Base-by-base conservation (phyloP, 1,284 basidiomycete genomes). In the Trichosporon sp. region DNA sequence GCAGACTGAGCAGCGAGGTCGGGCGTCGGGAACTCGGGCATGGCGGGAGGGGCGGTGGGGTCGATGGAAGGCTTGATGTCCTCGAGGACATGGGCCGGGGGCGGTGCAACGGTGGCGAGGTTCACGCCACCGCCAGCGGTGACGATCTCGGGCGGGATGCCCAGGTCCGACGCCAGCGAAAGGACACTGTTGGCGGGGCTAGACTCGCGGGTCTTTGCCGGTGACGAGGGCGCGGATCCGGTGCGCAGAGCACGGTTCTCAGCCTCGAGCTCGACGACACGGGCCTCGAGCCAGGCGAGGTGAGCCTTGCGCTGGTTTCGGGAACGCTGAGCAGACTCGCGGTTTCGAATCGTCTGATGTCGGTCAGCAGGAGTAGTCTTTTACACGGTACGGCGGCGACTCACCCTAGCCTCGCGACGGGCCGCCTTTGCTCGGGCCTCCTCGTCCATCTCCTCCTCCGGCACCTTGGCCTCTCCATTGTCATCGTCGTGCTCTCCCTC, bases 271-370 rank as follows among this genome's bases (percentile, higher is more conserved):
- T 83, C 79, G 12, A 76, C 71, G 4, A 84, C 82, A 31, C 82
- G 78, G n/a, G 73, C 63, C 74, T 84, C 82, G 31, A 84, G 79
- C 72, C 77, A 79, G 7, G 77, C 80, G 12, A 84, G 76, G 73
- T 84, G 81, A 0, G 78, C 78, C 77, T 83, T 83, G 70, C 81
- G 80, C 74, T 81, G 80, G 73, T 83, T 83, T 14, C 81, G 78
- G 19, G 80, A 81, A 6, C 81, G 78, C 75, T 83, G 81, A 2
- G 81, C 81, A 6, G 81, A 83, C 68, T 83, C 80, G 66, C 81
- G 75, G 63, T 83, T 83, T 5, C 81, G 78, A 31, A 81, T 81
- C 5, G 76, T 80, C 81, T 82, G 69, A 16, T 11, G 46, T 19
- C 4, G 31, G 59, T 51, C 21, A 40, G 43, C 37, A 48, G 16